Base-by-base conservation (phyloP, 306 rosid genomes). In the Oemleria cerasiformis region DNA sequence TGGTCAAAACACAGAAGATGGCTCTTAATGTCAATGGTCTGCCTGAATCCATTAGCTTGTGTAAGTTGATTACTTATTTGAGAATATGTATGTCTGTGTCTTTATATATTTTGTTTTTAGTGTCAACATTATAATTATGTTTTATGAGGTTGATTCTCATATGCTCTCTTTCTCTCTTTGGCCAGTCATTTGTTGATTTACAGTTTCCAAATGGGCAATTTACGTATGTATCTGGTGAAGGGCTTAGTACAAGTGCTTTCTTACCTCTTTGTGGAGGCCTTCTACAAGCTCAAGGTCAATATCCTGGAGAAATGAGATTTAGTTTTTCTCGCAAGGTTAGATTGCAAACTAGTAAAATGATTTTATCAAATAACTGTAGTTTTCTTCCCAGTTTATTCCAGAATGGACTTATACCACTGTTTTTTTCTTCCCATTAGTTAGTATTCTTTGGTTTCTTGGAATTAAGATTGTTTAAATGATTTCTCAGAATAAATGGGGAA, bases 291-390 rank as follows among this genome's bases (percentile, higher is more conserved):
- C 99, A 95, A 70, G 99, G 99, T 80, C 99, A 91, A 78, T 95
- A 89, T 91, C 99, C 99, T 3, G 99, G 99, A 73, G 99, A 95
- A 82, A 89, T 95, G 99, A 89, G 86, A 85, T 95, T 86, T 84
- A 95, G 96, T 89, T 95, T 80, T 80, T 95, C 97, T 64, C 88
- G 90, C 92, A 91, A 95, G 97, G 99, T 95, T 68, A 80, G 80
- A 65, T 57, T 72, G 73, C 55, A 63, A 73, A 71, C 65, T 71
- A 58, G 7, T 61, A 34, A 43, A 2, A 70, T 53, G 44, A 36
- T 44, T 30, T 65, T 14, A 60, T 45, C 61, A 47, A 59, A 9
- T 48, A 20, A 64, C 9, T 9, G 8, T 16, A 44, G 42, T 61
- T 65, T 30, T 47, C 23, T 54, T 75, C 39, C 9, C 59, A 34